Percentiles rank a stretch among this genome's conserved stretches.
Evolutionary conservation across 2,329 filamentous ascomycete genomes (phyloP).

Genomic region (Dryadomyces sulphureus): DNA sequence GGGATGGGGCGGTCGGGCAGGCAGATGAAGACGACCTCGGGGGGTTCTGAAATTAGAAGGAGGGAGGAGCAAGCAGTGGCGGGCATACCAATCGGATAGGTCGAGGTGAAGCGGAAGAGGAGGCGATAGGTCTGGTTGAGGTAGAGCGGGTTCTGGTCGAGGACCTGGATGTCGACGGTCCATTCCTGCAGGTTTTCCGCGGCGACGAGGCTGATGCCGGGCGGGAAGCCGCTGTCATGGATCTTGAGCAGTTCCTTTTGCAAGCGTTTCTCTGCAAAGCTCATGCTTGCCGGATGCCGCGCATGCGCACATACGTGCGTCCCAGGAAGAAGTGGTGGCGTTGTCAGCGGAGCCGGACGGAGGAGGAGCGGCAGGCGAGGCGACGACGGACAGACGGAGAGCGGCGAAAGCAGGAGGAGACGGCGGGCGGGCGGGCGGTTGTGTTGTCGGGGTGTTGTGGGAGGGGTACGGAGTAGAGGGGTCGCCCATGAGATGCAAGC

Average conservation of each 20-base stretch:
- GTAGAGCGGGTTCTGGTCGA: conserved; percentile 86
- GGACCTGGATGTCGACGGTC: conserved; percentile 80
- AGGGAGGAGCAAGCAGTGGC: not conserved
- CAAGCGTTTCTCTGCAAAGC: conserved; percentile 40
- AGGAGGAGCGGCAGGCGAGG: not conserved
- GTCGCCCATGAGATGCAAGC: no score
- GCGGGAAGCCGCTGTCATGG: conserved; percentile 36
- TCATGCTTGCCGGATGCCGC: conserved; percentile 9
- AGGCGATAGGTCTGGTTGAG: conserved; percentile 64
- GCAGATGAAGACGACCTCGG: conserved; percentile 79
- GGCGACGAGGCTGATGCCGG: conserved; percentile 63
- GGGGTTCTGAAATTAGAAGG: conserved; percentile 49
- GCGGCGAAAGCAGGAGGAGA: no score
- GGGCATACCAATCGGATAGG: conserved; percentile 69
- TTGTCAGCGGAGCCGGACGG: not conserved
- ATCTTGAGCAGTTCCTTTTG: conserved; percentile 48
- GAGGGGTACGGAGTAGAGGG: no score
- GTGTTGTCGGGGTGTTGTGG: no score
- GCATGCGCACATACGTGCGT: not conserved
- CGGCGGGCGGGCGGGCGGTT: no score
- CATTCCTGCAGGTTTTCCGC: conserved; percentile 79
- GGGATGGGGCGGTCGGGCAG: conserved; percentile 56
- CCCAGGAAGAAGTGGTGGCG: not conserved
- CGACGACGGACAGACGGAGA: no score
- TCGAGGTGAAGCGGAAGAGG: conserved; percentile 69